Evolutionary conservation across 192 early-diverging fungal genomes (phyloP).

Genomic region (Podila horticola): DNA sequence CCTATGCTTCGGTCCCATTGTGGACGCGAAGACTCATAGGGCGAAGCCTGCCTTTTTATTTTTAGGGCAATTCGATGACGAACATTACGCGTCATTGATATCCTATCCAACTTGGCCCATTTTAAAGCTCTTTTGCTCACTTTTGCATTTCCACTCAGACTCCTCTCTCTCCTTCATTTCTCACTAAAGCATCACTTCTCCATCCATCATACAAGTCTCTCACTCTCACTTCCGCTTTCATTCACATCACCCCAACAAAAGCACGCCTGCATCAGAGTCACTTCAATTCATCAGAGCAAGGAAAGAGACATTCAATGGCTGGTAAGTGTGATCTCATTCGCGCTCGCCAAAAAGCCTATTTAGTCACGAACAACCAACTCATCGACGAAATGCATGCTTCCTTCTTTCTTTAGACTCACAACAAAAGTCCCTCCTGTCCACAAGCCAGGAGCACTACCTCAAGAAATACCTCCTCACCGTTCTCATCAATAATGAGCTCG

Average conservation of each 20-base stretch:
- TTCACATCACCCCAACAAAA: neutral
- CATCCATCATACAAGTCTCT: no score
- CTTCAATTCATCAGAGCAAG: no score
- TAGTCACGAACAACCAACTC: neutral
- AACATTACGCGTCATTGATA: neutral
- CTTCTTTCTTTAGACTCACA: neutral
- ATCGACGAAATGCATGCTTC: no score
- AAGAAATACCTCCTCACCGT: slow-evolving; percentile 61
- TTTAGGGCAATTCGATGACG: neutral
- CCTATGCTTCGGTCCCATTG: no score
- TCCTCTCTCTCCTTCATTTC: neutral
- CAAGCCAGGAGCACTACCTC: slow-evolving; percentile 62
- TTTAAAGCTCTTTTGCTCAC: neutral
- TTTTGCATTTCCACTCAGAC: neutral
- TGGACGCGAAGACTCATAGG: no score
- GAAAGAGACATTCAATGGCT: no score
- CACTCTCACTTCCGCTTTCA: neutral
- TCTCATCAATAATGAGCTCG: slow-evolving; percentile 58
- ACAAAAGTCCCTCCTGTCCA: slow-evolving; percentile 8
- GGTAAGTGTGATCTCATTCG: no score
- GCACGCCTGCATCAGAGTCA: no score
- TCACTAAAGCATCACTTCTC: neutral
- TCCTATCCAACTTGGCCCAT: no score
- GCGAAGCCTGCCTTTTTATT: no score
- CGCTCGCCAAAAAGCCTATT: no score